phyloP scores from a whole-genome alignment of 1,284 basidiomycete species.

The Fistulinella cinereoalba region DNA sequence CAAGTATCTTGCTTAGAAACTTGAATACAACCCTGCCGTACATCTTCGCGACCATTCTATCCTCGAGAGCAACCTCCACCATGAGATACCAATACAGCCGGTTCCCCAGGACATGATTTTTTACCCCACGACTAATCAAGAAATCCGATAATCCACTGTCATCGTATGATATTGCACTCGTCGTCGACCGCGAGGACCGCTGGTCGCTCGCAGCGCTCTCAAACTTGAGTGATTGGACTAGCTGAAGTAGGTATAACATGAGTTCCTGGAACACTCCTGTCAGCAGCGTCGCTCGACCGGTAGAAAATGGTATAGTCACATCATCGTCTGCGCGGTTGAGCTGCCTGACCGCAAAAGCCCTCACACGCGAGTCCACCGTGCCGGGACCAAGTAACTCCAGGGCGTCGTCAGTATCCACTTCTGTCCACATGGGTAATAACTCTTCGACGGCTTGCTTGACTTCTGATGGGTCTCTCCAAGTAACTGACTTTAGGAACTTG shows the following conservation, averaged over 20 bases:
- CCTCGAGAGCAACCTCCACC: constrained; percentile 82
- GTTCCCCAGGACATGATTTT: constrained; percentile 85
- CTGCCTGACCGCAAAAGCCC: constrained; percentile 92
- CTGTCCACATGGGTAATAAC: constrained; percentile 93
- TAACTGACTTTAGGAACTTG: constrained; percentile 97
- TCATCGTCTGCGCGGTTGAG: constrained; percentile 93
- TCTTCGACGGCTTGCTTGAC: constrained; percentile 98
- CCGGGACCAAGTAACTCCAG: constrained; percentile 91
- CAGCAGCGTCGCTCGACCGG: neutral
- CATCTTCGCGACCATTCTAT: constrained; percentile 84
- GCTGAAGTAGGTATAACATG: constrained; percentile 88
- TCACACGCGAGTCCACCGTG: constrained; percentile 87
- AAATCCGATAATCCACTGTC: constrained; percentile 89
- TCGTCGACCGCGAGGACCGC: constrained; percentile 60
- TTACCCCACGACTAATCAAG: constrained; percentile 81
- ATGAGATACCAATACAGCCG: constrained; percentile 97
- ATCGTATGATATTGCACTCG: constrained; percentile 73
- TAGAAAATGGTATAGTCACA: constrained; percentile 44
- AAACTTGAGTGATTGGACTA: constrained; percentile 97
- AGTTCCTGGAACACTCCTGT: constrained; percentile 65
- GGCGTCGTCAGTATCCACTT: constrained; percentile 95
- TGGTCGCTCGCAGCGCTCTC: constrained; percentile 77
- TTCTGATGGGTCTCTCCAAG: constrained; percentile 94
- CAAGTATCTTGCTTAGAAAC: constrained; percentile 82
- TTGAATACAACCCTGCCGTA: constrained; percentile 87